Evolutionary conservation across 768 basidiomycete species (phyloP), one percentile per base, ranked within the genome.

Genomic region (Punctularia strigosozonata): DNA sequence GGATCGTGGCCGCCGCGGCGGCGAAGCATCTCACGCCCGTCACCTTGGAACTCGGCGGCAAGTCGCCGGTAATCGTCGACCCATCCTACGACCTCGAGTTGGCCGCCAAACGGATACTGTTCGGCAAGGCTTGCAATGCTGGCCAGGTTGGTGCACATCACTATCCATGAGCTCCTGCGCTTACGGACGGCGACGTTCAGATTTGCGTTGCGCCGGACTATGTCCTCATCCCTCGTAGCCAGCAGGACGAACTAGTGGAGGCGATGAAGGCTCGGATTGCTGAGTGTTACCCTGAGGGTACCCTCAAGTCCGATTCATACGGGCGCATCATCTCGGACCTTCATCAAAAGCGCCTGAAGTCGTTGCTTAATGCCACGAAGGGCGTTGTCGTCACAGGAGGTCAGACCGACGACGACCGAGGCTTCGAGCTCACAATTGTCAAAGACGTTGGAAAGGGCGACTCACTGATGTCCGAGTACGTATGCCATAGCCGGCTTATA

Each of bases 101-200:
- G 23, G 69, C 74, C 1, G 83, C 80, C 3, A 73, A 69, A 49
- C 69, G 82, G 6, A 66, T 81, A 24, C 55, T 82, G 20, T 80
- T 72, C 69, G 81, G 75, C 1, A 85, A 84, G 55, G 59, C 60
- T 6, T 63, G 58, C 41, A 84, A 85, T 44, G 63, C 72, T 2
- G 83, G 83, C 6, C 81, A 82, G 65, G 73, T 64, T 31, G 38
- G 54, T 36, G 2, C 23, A 10, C 5, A 23, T n/a, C 7, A 4
- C 14, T 21, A 13, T 31, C 6, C 25, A 30, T 6, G 20, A 8
- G 7, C 22, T n/a, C 21, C 21, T 4, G 12, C n/a, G 2, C 20
- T 31, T 32, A 48, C 41, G 25, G 17, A 38, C 13, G 24, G 1
- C 31, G 2, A 6, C 15, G 21, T 31, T n/a, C 24, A 64, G 64